Conservation (phyloP, 768 basidiomycete species). For the Cyathus striatus region DNA sequence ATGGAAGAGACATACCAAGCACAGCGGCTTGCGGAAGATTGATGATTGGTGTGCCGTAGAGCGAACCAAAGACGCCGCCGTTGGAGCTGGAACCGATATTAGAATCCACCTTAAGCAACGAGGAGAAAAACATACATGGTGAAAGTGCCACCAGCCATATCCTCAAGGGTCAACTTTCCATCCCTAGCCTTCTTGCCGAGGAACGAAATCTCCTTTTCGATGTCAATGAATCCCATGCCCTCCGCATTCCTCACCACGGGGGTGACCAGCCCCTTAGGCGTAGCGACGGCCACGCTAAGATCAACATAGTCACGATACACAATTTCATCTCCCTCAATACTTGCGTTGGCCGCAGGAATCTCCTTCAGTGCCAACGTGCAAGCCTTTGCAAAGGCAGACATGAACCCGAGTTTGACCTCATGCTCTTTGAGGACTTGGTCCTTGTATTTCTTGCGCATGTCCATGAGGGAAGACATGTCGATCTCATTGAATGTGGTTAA, state of each 20-base stretch:
- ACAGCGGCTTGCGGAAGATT: constrained; percentile 95
- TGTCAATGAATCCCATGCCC: constrained; percentile 77
- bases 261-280: constrained; percentile 95
- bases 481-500: constrained; percentile 99
- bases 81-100: constrained; percentile 64
- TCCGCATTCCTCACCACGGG: constrained; percentile 94
- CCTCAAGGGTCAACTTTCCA: constrained; percentile 91
- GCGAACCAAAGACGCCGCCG: constrained; percentile 95
- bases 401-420: constrained; percentile 96
- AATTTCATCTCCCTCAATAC: constrained; percentile 91
- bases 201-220: constrained; percentile 88
- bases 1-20: constrained; percentile 44
- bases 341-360: constrained; percentile 91
- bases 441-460: constrained; percentile 92
- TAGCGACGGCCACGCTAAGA: constrained; percentile 92
- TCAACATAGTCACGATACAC: constrained; percentile 92
- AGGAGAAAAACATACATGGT: constrained; percentile 67
- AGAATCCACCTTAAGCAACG: constrained; percentile 4
- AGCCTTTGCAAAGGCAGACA: constrained; percentile 94
- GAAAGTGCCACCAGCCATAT: constrained; percentile 98
- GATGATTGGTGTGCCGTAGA: constrained; percentile 98
- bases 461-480: constrained; percentile 95
- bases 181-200: constrained; percentile 91
- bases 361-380: constrained; percentile 80
- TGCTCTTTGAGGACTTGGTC: constrained; percentile 85